Evolutionary conservation across 169 alveolate genomes (phyloP), one percentile per base, ranked within the genome.

Genomic region (Plasmodium adleri): DNA sequence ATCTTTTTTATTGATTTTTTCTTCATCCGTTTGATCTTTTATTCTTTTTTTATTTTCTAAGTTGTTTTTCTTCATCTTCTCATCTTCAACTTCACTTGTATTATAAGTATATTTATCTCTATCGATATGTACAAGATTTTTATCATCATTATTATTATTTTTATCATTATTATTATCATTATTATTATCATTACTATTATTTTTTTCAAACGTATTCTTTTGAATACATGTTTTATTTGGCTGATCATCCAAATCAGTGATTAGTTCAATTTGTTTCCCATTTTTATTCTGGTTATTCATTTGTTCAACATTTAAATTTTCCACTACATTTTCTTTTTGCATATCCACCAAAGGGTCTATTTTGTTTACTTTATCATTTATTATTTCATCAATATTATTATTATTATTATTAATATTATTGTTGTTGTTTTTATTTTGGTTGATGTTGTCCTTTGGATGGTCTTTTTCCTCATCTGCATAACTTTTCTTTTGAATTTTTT

Each of bases 401-500:
- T n/a, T 39, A 85, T 43, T 85, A 76, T 90, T 78, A 80, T 78
- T 10, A 0, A n/a, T 15, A 0, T 24, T 15, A n/a, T 20, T 59
- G 7, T 72, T 22, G 0, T 72, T 10, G 13, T 49, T 52, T 2
- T 4, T 49, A 0, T 67, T 39, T 0, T 39, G 45, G 22, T 49
- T 39, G 13, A 12, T 13, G 24, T 71, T 15, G 17, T 56, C 80
- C 10, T 54, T 58, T 24, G n/a, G 71, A 50, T 54, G 4, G 24
- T 10, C 66, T 43, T 71, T 71, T 24, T 63, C 66, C 10, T 49
- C 58, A 1, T 52, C 45, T 8, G 13, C 17, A 20, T 22, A 28
- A 32, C 15, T 80, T 43, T 94, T 94, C 72, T 94, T 95, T 39
- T 39, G 47, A 45, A 95, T 95, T 49, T 98, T 95, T 64, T 96